phyloP scores from a whole-genome alignment of 148 eudicot species.

The Silene uniflora region DNA sequence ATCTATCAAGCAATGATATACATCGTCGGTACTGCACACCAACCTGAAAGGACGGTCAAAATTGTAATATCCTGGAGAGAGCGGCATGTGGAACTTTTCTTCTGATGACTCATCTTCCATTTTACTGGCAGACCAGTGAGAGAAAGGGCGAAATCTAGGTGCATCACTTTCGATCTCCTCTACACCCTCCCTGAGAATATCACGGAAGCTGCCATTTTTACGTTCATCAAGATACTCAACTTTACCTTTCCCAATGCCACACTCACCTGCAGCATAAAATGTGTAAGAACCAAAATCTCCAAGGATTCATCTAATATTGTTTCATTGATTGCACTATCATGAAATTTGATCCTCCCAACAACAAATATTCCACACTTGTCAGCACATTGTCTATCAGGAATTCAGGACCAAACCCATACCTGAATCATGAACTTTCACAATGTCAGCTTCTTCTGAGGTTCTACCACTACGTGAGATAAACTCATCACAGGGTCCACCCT shows the following conservation, averaged over 20 bases:
- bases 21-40: constrained; percentile 36
- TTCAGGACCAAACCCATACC: constrained; percentile 11
- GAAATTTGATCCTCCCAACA: too few relatives aligned
- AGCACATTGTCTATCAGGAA: too few relatives aligned
- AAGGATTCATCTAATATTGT: neutral
- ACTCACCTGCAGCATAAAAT: constrained; percentile 26
- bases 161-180: constrained; percentile 22
- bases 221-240: constrained; percentile 11
- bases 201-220: constrained; percentile 20
- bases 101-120: constrained; percentile 46
- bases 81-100: constrained; percentile 27
- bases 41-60: constrained; percentile 41
- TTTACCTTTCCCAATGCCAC: constrained; percentile 16
- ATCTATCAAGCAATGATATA: constrained; percentile 46
- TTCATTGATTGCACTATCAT: too few relatives aligned
- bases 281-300: neutral
- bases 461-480: constrained; percentile 16
- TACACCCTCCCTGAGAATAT: constrained; percentile 6
- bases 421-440: constrained; percentile 15
- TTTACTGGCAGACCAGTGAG: constrained; percentile 49
- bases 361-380: too few relatives aligned
- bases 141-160: constrained; percentile 34
- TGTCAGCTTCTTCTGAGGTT: neutral
- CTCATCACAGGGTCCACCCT: constrained; percentile 27
- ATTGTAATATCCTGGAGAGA: constrained; percentile 41